Percentiles rank a stretch among this genome's conserved stretches.
phyloP scores from a whole-genome alignment of 495 filamentous ascomycete species.

The Penicillium herquei region DNA sequence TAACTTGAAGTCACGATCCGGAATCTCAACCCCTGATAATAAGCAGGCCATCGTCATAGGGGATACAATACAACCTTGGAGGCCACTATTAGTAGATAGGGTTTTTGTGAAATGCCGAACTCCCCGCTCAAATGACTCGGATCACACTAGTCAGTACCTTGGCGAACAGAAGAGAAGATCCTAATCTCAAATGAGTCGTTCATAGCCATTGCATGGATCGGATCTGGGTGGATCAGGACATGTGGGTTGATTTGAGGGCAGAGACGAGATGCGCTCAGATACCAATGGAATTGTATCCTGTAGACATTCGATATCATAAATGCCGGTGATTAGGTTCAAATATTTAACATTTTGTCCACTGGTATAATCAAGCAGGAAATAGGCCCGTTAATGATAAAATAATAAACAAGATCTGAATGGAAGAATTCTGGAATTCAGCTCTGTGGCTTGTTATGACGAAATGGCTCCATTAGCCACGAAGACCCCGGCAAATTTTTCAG shows the following conservation, averaged over 20 bases:
- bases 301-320: background rate
- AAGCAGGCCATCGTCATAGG: background rate
- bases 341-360: too few relatives aligned
- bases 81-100: background rate
- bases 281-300: background rate
- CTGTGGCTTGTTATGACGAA: constrained; percentile 1
- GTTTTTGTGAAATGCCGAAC: constrained; percentile 2
- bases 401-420: too few relatives aligned
- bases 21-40: too few relatives aligned
- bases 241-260: background rate
- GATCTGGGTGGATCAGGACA: background rate
- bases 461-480: background rate
- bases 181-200: background rate
- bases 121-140: background rate
- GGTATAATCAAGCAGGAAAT: too few relatives aligned
- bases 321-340: background rate
- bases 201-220: too few relatives aligned
- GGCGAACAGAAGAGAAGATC: constrained; percentile 3
- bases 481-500: background rate
- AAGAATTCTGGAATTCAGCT: background rate
- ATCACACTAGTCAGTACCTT: background rate
- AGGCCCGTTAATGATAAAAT: too few relatives aligned
- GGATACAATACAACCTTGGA: background rate
- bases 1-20: too few relatives aligned
- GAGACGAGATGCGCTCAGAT: background rate